Percentiles rank a stretch among this genome's conserved stretches.
Evolutionary conservation across 2,329 filamentous ascomycete species (phyloP).

Genomic region (Malbranchea zuffiana): DNA sequence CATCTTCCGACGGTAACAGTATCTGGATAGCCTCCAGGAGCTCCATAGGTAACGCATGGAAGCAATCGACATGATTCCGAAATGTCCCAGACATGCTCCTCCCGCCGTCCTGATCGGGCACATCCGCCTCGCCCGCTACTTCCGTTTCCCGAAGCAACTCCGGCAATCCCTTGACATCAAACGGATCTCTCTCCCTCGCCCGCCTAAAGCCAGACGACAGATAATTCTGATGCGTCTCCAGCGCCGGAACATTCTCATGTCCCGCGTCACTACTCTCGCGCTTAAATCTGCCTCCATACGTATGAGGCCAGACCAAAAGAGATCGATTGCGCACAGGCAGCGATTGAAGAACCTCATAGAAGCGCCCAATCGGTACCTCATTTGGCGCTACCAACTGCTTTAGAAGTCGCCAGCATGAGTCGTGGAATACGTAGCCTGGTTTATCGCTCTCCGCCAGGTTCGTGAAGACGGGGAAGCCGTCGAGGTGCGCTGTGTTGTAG

Average conservation of each 20-base stretch:
- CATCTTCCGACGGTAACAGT: slow-evolving; percentile 11
- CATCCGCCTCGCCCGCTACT: too few relatives aligned
- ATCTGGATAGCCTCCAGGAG: slow-evolving; percentile 16
- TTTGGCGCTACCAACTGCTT: slow-evolving; percentile 11
- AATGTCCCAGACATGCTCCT: too few relatives aligned
- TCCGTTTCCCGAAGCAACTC: slow-evolving; percentile 4
- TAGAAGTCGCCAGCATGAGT: slow-evolving; percentile 17
- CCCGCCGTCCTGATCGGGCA: too few relatives aligned
- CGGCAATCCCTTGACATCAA: slow-evolving; percentile 11
- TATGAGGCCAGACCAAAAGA: slow-evolving; percentile 15
- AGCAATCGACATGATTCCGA: slow-evolving; percentile 12
- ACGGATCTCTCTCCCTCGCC: slow-evolving; percentile 10
- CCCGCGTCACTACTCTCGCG: slow-evolving; percentile 5
- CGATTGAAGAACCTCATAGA: slow-evolving; percentile 19
- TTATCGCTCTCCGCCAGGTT: background rate
- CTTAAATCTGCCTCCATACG: slow-evolving; percentile 15
- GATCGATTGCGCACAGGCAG: slow-evolving; percentile 11
- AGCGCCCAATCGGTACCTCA: slow-evolving; percentile 12
- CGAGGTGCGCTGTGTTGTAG: slow-evolving; percentile 7
- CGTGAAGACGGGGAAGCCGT: slow-evolving; percentile 12
- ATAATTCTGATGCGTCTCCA: too few relatives aligned
- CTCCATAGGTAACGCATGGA: slow-evolving; percentile 15
- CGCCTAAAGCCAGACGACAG: slow-evolving; percentile 8
- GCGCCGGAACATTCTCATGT: slow-evolving; percentile 4
- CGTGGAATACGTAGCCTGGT: slow-evolving; percentile 17